Evolutionary conservation across 305 asterid genomes (phyloP).

Genomic region (Fraxinus nigra): DNA sequence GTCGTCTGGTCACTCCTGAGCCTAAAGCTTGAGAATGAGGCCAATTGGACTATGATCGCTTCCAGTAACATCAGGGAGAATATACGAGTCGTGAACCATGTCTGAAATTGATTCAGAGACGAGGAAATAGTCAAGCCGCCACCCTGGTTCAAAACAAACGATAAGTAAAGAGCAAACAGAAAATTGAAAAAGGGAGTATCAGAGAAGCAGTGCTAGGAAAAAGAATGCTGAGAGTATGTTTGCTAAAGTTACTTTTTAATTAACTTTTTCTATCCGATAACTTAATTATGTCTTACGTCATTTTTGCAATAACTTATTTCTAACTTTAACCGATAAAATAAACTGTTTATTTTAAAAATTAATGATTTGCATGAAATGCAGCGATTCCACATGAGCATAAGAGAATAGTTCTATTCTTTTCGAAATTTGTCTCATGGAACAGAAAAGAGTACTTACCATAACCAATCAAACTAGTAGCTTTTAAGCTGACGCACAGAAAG

Average conservation of each 20-base stretch:
- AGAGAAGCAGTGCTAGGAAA: background rate
- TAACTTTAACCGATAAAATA: background rate
- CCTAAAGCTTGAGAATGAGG: conserved; percentile 68
- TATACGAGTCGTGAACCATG: conserved; percentile 73
- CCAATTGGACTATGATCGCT: conserved; percentile 93
- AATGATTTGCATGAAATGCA: background rate
- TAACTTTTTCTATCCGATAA: background rate
- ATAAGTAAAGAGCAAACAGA: background rate
- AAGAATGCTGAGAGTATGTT: background rate
- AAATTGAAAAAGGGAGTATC: background rate
- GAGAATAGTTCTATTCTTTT: background rate
- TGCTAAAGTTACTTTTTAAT: background rate
- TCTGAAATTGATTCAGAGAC: conserved; percentile 67
- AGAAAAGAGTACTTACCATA: background rate
- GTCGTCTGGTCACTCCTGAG: background rate
- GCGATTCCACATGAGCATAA: background rate
- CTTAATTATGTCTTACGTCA: background rate
- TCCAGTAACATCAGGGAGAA: conserved; percentile 81
- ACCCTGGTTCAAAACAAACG: conserved; percentile 43
- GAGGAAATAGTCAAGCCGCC: conserved; percentile 96
- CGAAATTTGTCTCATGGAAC: background rate
- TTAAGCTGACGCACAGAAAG: background rate
- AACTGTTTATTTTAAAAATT: background rate
- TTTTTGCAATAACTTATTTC: background rate
- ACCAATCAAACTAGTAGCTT: background rate